A percentile compares a stretch with the other conserved stretches of the same genome.
Conservation (phyloP, 192 early-diverging fungal genomes). For the Linnemannia exigua region DNA sequence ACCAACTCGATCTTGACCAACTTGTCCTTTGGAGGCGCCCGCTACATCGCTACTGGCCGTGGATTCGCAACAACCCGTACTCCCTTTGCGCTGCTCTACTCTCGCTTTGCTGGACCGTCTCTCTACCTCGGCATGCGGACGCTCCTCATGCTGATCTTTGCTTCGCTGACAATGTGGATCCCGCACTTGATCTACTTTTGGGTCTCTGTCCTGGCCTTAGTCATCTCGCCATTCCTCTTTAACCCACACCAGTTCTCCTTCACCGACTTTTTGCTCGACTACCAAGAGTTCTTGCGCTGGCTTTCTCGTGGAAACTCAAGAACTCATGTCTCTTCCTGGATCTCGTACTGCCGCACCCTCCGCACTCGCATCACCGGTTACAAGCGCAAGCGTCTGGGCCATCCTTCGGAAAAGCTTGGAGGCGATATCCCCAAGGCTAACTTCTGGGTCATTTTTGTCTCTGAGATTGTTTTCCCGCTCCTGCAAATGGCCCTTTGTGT, state of each 20-base stretch:
- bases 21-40: conserved; percentile 83
- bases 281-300: conserved; percentile 86
- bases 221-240: conserved; percentile 88
- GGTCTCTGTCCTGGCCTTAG: conserved; percentile 82
- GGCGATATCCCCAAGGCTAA: conserved; percentile 77
- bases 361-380: conserved; percentile 84
- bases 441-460: conserved; percentile 75
- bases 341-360: conserved; percentile 77
- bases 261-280: conserved; percentile 84
- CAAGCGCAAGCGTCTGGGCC: conserved; percentile 81
- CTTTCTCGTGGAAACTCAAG: conserved; percentile 85
- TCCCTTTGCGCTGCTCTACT: conserved; percentile 81
- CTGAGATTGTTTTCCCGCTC: conserved; percentile 80
- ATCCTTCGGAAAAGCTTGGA: conserved; percentile 70
- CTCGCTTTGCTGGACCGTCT: conserved; percentile 79
- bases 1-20: conserved; percentile 86
- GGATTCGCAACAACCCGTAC: conserved; percentile 87
- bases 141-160: conserved; percentile 81
- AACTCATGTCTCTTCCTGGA: conserved; percentile 84
- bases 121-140: conserved; percentile 82
- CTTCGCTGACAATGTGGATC: conserved; percentile 79
- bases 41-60: conserved; percentile 89
- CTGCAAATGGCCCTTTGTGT: conserved; percentile 73
- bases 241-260: conserved; percentile 93
- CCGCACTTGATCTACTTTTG: conserved; percentile 86